Evolutionary conservation across 768 basidiomycete genomes (phyloP).

Genomic region (Lactarius pseudohatsudake): DNA sequence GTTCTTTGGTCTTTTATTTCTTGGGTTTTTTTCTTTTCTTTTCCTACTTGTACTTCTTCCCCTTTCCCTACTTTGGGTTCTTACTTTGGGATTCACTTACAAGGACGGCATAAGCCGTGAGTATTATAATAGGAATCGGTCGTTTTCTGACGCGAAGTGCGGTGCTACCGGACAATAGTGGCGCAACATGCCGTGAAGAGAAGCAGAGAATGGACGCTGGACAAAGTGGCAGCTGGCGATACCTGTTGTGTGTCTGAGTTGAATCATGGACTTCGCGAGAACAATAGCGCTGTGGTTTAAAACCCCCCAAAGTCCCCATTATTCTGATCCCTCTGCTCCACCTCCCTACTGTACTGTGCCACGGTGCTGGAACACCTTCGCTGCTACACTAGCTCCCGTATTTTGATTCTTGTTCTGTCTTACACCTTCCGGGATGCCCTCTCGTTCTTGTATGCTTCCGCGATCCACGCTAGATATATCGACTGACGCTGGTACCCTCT

Average conservation of each 20-base stretch:
- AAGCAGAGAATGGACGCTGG: neutral
- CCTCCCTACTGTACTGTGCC: conserved; percentile 6
- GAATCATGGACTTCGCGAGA: neutral
- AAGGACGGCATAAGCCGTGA: conserved; percentile 7
- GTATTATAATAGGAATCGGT: neutral
- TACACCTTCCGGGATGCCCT: conserved; percentile 17
- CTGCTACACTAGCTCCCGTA: neutral
- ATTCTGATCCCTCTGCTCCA: neutral
- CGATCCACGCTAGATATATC: neutral
- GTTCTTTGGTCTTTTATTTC: conserved; percentile 1
- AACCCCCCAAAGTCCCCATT: neutral
- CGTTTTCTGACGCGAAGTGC: neutral
- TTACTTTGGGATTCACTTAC: neutral
- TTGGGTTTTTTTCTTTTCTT: neutral
- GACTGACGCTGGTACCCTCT: neutral
- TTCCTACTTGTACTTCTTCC: neutral
- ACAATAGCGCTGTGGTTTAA: conserved; percentile 2
- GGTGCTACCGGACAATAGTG: neutral
- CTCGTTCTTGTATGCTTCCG: conserved; percentile 18
- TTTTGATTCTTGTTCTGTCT: neutral
- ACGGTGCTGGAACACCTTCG: conserved; percentile 28
- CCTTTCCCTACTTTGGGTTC: neutral
- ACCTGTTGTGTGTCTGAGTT: neutral
- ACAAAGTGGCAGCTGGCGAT: neutral
- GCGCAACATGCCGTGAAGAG: neutral